A percentile compares a stretch with the other conserved stretches of the same genome.
phyloP scores from a whole-genome alignment of 192 early-diverging fungal genomes.

The Irineochytrium annulatum region DNA sequence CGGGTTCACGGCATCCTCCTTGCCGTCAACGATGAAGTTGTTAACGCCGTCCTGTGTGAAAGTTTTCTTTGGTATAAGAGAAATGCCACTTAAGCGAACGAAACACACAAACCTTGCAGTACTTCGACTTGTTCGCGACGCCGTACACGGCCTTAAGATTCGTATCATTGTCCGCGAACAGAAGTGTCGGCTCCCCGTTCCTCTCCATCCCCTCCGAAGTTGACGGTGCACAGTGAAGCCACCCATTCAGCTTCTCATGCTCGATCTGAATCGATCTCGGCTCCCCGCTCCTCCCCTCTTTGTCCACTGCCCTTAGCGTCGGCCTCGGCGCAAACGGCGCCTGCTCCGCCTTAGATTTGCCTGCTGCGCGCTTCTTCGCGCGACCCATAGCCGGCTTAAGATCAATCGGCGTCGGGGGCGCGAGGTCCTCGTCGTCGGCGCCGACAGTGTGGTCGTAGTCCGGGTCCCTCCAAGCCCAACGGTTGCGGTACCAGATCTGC shows the following conservation, averaged over 20 bases:
- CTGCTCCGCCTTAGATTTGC: not conserved
- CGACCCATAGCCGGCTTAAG: not conserved
- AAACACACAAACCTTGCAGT: slow-evolving; percentile 8
- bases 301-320: not conserved
- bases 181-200: slow-evolving; percentile 18
- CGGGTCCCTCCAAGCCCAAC: slow-evolving; percentile 22
- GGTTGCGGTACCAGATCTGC: slow-evolving; percentile 27
- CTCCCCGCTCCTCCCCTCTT: too few relatives aligned
- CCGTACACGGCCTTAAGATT: slow-evolving; percentile 38
- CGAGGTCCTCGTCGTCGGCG: slow-evolving; percentile 9
- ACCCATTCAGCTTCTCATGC: not conserved
- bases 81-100: not conserved
- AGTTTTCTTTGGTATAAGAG: not conserved
- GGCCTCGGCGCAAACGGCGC: too few relatives aligned
- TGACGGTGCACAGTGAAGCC: not conserved
- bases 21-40: slow-evolving; percentile 32
- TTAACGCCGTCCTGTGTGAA: slow-evolving; percentile 48
- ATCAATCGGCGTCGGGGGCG: not conserved
- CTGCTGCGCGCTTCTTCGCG: not conserved
- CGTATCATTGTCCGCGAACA: slow-evolving; percentile 53
- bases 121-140: slow-evolving; percentile 28
- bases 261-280: not conserved
- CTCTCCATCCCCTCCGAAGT: not conserved
- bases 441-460: slow-evolving; percentile 1
- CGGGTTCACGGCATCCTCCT: slow-evolving; percentile 31